A percentile compares a stretch with the other conserved stretches of the same genome.
These are phyloP conservation scores for Lactifluus volemus DNA, from an alignment of 768 basidiomycete species.

Conservation along the genomic window DNA sequence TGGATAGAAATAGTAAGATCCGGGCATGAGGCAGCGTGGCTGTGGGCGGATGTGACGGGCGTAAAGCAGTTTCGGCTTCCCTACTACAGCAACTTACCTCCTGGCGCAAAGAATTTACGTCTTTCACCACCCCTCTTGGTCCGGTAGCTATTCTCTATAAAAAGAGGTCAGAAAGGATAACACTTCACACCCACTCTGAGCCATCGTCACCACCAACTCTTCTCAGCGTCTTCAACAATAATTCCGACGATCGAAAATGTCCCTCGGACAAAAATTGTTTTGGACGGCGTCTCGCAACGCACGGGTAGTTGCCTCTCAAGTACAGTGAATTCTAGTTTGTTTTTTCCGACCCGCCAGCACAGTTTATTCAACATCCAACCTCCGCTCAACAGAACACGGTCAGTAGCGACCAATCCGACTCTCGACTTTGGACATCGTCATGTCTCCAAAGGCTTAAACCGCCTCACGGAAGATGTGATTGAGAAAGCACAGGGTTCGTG, in stretches of 20 bases:
- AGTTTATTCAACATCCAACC: not conserved
- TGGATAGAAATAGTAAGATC: no score
- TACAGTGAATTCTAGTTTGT: not conserved
- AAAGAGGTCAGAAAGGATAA: no score
- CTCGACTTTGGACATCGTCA: slow-evolving; percentile 13
- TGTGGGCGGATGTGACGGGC: no score
- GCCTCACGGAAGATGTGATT: slow-evolving; percentile 15
- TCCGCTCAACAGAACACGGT: not conserved
- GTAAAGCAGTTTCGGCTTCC: no score
- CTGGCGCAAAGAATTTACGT: no score
- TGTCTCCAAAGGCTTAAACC: slow-evolving; percentile 11
- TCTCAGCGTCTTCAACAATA: no score
- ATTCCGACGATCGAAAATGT: not conserved
- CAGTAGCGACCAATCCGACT: slow-evolving; percentile 8
- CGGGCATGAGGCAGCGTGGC: no score
- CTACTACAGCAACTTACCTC: no score
- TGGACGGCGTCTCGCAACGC: not conserved
- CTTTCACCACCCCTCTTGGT: no score
- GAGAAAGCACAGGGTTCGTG: slow-evolving; percentile 14
- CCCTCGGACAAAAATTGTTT: not conserved
- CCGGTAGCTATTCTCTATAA: no score
- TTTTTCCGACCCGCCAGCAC: no score
- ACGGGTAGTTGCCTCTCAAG: not conserved
- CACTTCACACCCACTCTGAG: not conserved
- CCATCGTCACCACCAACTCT: not conserved